Conservation (phyloP, 2,329 filamentous ascomycete genomes). For the Cercospora nicotianae region DNA sequence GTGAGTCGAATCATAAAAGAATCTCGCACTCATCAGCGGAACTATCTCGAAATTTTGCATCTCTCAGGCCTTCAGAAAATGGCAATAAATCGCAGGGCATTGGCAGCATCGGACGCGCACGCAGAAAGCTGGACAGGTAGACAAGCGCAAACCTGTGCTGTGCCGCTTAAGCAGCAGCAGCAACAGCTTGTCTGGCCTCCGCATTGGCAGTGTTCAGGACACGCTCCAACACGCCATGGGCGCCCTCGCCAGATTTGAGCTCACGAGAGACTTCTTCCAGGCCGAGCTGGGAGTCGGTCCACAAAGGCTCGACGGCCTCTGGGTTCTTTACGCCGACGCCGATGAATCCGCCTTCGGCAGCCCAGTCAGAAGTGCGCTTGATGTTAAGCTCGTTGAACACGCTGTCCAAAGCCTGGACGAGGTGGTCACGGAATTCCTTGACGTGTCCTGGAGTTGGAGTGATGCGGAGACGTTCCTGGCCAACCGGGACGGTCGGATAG, state of each 20-base stretch:
- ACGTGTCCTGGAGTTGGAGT: slow-evolving; percentile 93
- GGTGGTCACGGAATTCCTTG: slow-evolving; percentile 78
- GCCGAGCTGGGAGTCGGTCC: slow-evolving; percentile 86
- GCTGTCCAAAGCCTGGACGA: slow-evolving; percentile 77
- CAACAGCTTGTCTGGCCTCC: slow-evolving; percentile 46
- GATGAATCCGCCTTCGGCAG: slow-evolving; percentile 85
- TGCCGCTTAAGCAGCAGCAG: slow-evolving; percentile 39
- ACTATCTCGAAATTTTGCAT: neutral
- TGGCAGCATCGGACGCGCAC: neutral
- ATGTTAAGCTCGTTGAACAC: slow-evolving; percentile 88
- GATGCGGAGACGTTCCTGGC: slow-evolving; percentile 94
- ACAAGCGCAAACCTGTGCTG: neutral
- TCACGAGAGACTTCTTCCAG: slow-evolving; percentile 66
- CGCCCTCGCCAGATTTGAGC: slow-evolving; percentile 52
- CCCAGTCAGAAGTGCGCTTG: slow-evolving; percentile 93
- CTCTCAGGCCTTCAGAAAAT: neutral
- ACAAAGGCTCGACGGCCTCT: slow-evolving; percentile 68
- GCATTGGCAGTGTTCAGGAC: slow-evolving; percentile 50
- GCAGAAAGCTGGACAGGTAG: neutral
- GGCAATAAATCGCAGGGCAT: neutral
- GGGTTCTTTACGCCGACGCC: slow-evolving; percentile 77
- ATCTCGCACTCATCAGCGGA: neutral
- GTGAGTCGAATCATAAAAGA: slow-evolving; percentile 6
- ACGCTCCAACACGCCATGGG: slow-evolving; percentile 50
- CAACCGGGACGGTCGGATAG: slow-evolving; percentile 95